Base-by-base conservation (phyloP, 495 filamentous ascomycete genomes). In the Filosporella fistucella region DNA sequence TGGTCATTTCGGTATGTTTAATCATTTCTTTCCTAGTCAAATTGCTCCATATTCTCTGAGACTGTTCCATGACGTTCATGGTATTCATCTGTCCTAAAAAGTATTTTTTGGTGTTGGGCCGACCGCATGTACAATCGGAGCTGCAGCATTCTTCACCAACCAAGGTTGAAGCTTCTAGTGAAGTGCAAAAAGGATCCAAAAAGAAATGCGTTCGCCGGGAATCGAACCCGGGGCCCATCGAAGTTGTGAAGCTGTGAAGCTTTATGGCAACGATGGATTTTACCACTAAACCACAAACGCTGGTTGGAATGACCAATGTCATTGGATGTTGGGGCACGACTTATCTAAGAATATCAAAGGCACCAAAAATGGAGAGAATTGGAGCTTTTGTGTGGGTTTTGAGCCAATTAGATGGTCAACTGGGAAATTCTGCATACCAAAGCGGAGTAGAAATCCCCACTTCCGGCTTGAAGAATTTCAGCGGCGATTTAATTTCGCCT, bases 1-100 rank as follows among this genome's bases (percentile, higher is more conserved):
- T 41, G 72, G 76, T 1, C 72, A 82, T 25, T 87, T 95, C 59
- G 75, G 69, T 71, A 65, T 58, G 61, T 58, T 47, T 12, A 29
- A 8, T 43, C n/a, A n/a, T n/a, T 26, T 20, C 16, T 44, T 36
- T 32, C 39, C 43, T 30, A 30, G n/a, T n/a, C n/a, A n/a, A n/a
- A n/a, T n/a, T n/a, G n/a, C n/a, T n/a, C n/a, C n/a, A n/a, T 30
- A 8, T 8, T 30, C n/a, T 30, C 28, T 30, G 28, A 30, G 28
- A 30, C n/a, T n/a, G n/a, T 30, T 30, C n/a, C n/a, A 30, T n/a
- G n/a, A n/a, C n/a, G n/a, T n/a, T n/a, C n/a, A n/a, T n/a, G n/a
- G n/a, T n/a, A n/a, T n/a, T n/a, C 28, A 8, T 30, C n/a, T 30
- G 28, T 8, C 28, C n/a, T 30, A 8, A n/a, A 30, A 30, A 30